Evolutionary conservation across 768 basidiomycete genomes (phyloP).

Genomic region (Gloeophyllum trabeum): DNA sequence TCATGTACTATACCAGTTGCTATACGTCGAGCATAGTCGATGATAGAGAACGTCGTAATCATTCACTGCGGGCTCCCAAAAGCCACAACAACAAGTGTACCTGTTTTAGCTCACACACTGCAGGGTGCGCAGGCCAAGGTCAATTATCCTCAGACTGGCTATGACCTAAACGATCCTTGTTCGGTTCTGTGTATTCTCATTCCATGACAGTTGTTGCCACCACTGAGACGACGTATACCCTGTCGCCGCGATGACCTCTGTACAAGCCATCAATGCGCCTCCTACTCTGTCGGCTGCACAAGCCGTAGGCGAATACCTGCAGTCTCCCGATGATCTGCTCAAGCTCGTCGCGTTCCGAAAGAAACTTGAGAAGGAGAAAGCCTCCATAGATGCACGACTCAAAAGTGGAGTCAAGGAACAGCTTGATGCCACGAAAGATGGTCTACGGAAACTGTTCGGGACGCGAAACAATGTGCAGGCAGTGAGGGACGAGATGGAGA

Average conservation of each 20-base stretch:
- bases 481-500: conserved; percentile 79
- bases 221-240: too few relatives aligned
- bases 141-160: too few relatives aligned
- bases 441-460: conserved; percentile 68
- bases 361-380: conserved; percentile 94
- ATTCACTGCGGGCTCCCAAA: too few relatives aligned
- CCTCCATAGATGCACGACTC: conserved; percentile 83
- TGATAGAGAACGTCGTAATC: too few relatives aligned
- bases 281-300: conserved; percentile 69
- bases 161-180: too few relatives aligned
- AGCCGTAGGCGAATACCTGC: conserved; percentile 81
- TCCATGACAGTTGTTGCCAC: too few relatives aligned
- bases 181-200: too few relatives aligned
- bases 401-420: conserved; percentile 91
- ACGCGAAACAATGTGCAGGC: conserved; percentile 70
- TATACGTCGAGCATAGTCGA: background rate
- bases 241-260: background rate
- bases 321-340: conserved; percentile 86
- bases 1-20: too few relatives aligned
- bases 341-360: conserved; percentile 85
- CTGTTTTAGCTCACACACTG: too few relatives aligned
- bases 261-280: conserved; percentile 26
- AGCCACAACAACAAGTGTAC: too few relatives aligned
- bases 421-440: conserved; percentile 81
- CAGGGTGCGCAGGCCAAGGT: too few relatives aligned